Conservation (phyloP, 2,329 filamentous ascomycete species). For the Dothistroma pini region DNA sequence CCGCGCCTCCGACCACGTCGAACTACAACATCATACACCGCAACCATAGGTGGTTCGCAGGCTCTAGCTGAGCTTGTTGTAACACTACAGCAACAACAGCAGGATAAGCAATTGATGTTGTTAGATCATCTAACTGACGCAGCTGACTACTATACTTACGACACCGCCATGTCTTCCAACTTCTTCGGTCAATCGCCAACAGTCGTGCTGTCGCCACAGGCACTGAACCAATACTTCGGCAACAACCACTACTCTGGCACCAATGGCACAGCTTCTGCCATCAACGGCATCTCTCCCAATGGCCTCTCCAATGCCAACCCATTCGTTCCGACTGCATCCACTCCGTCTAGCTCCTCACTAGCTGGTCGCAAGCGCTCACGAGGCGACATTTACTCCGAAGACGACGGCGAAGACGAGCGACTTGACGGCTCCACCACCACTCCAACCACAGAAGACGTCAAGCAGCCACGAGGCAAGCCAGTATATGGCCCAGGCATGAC, state of each 20-base stretch:
- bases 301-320: conserved; percentile 22
- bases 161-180: conserved; percentile 22
- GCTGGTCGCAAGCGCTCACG: conserved; percentile 73
- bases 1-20: neutral
- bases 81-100: conserved; percentile 20
- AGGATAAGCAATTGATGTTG: conserved; percentile 32
- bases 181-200: conserved; percentile 48
- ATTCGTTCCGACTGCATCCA: conserved; percentile 18
- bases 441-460: conserved; percentile 41
- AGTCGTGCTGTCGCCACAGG: conserved; percentile 44
- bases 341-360: conserved; percentile 30
- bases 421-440: conserved; percentile 48
- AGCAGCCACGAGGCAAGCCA: conserved; percentile 62
- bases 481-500: conserved; percentile 70
- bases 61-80: conserved; percentile 26
- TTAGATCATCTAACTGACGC: conserved; percentile 34
- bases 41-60: conserved; percentile 28
- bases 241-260: conserved; percentile 27
- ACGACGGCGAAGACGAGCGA: conserved; percentile 54
- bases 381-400: conserved; percentile 59
- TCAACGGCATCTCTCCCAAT: conserved; percentile 25
- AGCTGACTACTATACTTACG: conserved; percentile 19
- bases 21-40: conserved; percentile 10
- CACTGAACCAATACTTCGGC: conserved; percentile 35
- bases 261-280: conserved; percentile 17